A percentile compares a stretch with the other conserved stretches of the same genome.
phyloP scores from a whole-genome alignment of 2,329 filamentous ascomycete genomes.

The Fusarium nematophilum region DNA sequence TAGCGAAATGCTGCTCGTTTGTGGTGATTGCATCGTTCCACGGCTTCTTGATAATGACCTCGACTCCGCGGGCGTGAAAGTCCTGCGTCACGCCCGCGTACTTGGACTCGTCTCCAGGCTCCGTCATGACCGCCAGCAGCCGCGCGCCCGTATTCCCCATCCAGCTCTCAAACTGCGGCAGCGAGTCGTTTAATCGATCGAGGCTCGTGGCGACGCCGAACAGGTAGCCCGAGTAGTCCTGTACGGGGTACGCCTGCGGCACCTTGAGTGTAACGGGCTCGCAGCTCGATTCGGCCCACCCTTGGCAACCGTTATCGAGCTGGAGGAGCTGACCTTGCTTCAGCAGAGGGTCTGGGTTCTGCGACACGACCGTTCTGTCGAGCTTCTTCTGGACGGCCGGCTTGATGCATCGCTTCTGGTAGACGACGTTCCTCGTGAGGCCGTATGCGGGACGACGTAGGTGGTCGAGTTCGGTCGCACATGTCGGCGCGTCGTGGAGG shows the following conservation, averaged over 20 bases:
- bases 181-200: slow-evolving; percentile 60
- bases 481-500: slow-evolving; percentile 36
- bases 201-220: slow-evolving; percentile 69
- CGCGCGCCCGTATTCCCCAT: slow-evolving; percentile 61
- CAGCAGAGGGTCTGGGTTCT: slow-evolving; percentile 53
- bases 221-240: slow-evolving; percentile 61
- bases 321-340: slow-evolving; percentile 46
- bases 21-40: slow-evolving; percentile 51
- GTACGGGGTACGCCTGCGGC: slow-evolving; percentile 54
- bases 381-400: slow-evolving; percentile 48
- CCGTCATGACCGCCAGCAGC: slow-evolving; percentile 63
- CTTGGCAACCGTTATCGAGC: slow-evolving; percentile 42
- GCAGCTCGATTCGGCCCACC: slow-evolving; percentile 43
- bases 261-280: slow-evolving; percentile 61
- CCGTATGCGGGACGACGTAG: slow-evolving; percentile 45
- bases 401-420: slow-evolving; percentile 58
- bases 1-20: slow-evolving; percentile 68
- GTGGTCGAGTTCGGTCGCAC: slow-evolving; percentile 45
- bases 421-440: slow-evolving; percentile 56
- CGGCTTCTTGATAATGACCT: slow-evolving; percentile 49
- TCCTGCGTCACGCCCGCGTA: slow-evolving; percentile 45
- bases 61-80: slow-evolving; percentile 47
- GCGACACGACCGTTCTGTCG: slow-evolving; percentile 52
- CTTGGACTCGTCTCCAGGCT: slow-evolving; percentile 49
- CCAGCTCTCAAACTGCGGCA: slow-evolving; percentile 67